phyloP scores from a whole-genome alignment of 2,329 filamentous ascomycete genomes.

The Pseudogymnoascus sp. region DNA sequence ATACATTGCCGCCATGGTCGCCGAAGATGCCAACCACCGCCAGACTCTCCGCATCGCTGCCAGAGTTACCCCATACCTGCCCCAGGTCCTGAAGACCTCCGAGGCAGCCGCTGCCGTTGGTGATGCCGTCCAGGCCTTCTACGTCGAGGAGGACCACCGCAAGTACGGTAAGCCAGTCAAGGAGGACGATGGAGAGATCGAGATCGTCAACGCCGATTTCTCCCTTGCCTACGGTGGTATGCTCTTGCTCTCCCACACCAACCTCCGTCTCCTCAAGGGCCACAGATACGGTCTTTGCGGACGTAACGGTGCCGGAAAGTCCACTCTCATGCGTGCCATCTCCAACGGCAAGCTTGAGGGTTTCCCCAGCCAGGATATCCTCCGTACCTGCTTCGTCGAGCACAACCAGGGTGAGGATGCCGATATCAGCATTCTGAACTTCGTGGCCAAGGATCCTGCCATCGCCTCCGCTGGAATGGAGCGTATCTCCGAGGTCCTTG shows the following conservation, averaged over 20 bases:
- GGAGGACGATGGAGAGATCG: slow-evolving; percentile 84
- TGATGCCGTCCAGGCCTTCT: slow-evolving; percentile 67
- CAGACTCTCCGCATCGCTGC: slow-evolving; percentile 63
- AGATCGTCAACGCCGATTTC: slow-evolving; percentile 97
- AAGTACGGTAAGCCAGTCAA: slow-evolving; percentile 78
- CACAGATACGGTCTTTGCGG: slow-evolving; percentile 96
- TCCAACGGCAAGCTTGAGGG: slow-evolving; percentile 93
- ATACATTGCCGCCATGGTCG: slow-evolving; percentile 78
- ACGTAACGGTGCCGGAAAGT: slow-evolving; percentile 95
- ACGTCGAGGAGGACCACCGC: slow-evolving; percentile 75
- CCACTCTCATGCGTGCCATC: slow-evolving; percentile 97
- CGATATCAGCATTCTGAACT: slow-evolving; percentile 90
- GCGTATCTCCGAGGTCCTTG: slow-evolving; percentile 74
- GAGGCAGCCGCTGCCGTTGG: slow-evolving; percentile 57
- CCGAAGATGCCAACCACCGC: slow-evolving; percentile 79
- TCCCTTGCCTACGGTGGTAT: slow-evolving; percentile 96
- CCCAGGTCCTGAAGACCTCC: slow-evolving; percentile 55
- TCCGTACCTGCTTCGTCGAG: slow-evolving; percentile 96
- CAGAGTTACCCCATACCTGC: slow-evolving; percentile 67
- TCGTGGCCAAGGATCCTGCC: slow-evolving; percentile 80
- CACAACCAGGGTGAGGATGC: slow-evolving; percentile 99
- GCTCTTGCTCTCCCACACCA: slow-evolving; percentile 92
- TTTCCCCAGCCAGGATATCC: slow-evolving; percentile 84
- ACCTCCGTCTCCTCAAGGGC: slow-evolving; percentile 86
- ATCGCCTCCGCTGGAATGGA: slow-evolving; percentile 71